Base-by-base conservation (phyloP, 345 rosid genomes). In the Salix dunnii region DNA sequence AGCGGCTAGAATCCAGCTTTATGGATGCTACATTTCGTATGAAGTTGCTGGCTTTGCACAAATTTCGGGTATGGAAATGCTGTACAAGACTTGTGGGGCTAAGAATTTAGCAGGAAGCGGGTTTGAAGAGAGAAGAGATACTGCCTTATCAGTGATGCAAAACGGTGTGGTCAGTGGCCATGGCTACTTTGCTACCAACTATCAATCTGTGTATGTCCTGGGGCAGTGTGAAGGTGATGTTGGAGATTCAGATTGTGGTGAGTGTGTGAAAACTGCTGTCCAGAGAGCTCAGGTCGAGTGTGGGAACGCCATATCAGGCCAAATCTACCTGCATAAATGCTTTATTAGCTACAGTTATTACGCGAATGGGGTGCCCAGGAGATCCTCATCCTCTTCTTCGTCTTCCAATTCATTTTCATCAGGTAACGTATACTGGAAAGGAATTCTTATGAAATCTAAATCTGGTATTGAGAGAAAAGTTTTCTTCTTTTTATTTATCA, bases 161-260 rank as follows among this genome's bases (percentile, higher is more conserved):
- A 90, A 78, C 85, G 99, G 98, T 0, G 93, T 92, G 78, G 91
- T 85, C 36, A 81, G 84, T 46, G 86, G 90, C 6, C 95, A 91
- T 77, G 98, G 98, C 1, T 96, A 86, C 84, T 96, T 82, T 64
- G 82, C 94, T 0, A 83, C 91, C 3, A 93, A 86, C 73, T 92
- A 91, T 78, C 86, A 93, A 74, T 83, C 90, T 5, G 79, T 96
- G 71, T 90, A 86, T 80, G 79, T 93, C 11, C 82, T 96, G 81
- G 99, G 93, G 38, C 99, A 96, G 76, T 96, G 99, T 82, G 94
- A 96, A 78, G 99, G 99, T 3, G 98, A 93, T 76, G 79, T 96
- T 18, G 99, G 98, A 46, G 98, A 91, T 84, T 88, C 97, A 0
- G 99, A 96, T 85, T 96, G 99, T 78, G 95, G 88, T 7, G 89